phyloP scores from a whole-genome alignment of 805 yeast genomes.

The Nakazawaea molendinolei region DNA sequence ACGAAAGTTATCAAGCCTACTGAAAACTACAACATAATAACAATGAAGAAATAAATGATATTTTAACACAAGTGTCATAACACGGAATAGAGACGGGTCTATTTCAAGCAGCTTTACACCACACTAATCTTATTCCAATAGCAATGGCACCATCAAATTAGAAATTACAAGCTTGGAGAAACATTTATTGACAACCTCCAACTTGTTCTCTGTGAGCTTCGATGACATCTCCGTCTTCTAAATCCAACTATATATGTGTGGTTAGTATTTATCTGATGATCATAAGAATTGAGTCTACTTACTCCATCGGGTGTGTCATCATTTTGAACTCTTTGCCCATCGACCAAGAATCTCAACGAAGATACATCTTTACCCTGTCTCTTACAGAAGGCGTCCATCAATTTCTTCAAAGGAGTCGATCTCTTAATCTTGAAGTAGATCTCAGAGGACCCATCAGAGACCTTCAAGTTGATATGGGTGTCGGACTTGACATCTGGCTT shows the following conservation, averaged over 20 bases:
- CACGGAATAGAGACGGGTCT: no score
- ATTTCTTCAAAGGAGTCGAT: slow-evolving; percentile 85
- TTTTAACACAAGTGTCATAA: no score
- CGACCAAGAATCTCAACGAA: slow-evolving; percentile 82
- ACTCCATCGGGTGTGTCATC: slow-evolving; percentile 85
- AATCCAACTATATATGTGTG: slow-evolving; percentile 43
- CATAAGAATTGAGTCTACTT: slow-evolving; percentile 13
- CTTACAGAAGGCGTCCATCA: slow-evolving; percentile 97
- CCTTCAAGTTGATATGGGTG: slow-evolving; percentile 88
- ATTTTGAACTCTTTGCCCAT: slow-evolving; percentile 84
- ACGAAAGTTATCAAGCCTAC: no score
- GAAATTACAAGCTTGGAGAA: not conserved
- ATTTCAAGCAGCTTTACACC: no score
- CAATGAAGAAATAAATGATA: no score
- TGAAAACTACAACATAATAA: no score
- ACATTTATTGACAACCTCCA: slow-evolving; percentile 37
- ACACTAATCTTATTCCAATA: no score
- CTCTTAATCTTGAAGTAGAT: slow-evolving; percentile 93
- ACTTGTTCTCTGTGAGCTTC: slow-evolving; percentile 97
- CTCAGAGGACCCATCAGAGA: slow-evolving; percentile 89
- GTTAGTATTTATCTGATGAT: slow-evolving; percentile 1
- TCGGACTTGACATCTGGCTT: slow-evolving; percentile 47
- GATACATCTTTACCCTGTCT: slow-evolving; percentile 88
- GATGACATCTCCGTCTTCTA: slow-evolving; percentile 93
- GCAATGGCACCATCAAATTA: not conserved